Evolutionary conservation across 148 eudicot genomes (phyloP).

Genomic region (Persicaria maculosa): DNA sequence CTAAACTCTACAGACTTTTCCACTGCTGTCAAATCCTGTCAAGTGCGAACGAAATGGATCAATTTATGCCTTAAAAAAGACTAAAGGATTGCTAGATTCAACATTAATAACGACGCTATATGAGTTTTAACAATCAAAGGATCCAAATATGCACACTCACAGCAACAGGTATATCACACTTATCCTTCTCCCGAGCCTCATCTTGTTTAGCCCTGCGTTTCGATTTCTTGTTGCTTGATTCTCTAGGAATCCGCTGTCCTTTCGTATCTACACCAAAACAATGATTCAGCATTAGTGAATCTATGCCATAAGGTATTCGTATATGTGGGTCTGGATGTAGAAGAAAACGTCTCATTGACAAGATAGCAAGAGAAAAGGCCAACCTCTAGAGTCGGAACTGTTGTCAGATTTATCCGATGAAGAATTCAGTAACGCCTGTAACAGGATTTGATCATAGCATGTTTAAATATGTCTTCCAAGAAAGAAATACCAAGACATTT

Average conservation of each 20-base stretch:
- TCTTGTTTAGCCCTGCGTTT: background rate
- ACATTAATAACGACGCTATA: too few species aligned
- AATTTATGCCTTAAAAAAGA: too few species aligned
- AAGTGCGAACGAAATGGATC: background rate
- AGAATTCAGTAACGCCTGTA: background rate
- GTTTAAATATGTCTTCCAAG: background rate
- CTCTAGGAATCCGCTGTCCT: background rate
- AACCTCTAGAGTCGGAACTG: background rate
- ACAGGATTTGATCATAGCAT: background rate
- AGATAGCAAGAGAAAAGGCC: slow-evolving; percentile 10
- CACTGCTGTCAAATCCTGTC: slow-evolving; percentile 19
- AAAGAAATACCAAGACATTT: slow-evolving; percentile 3
- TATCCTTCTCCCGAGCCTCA: background rate
- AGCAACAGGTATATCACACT: background rate
- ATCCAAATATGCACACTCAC: slow-evolving; percentile 8
- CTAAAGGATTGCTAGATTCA: too few species aligned
- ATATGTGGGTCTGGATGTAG: background rate
- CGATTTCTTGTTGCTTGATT: background rate
- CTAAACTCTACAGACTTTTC: slow-evolving; percentile 27
- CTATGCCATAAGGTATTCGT: background rate
- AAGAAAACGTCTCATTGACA: background rate
- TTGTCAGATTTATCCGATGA: background rate
- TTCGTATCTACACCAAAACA: background rate
- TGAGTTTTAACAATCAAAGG: background rate
- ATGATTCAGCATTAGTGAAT: background rate